phyloP scores from a whole-genome alignment of 2,329 filamentous ascomycete genomes.

The Apiospora hydei region DNA sequence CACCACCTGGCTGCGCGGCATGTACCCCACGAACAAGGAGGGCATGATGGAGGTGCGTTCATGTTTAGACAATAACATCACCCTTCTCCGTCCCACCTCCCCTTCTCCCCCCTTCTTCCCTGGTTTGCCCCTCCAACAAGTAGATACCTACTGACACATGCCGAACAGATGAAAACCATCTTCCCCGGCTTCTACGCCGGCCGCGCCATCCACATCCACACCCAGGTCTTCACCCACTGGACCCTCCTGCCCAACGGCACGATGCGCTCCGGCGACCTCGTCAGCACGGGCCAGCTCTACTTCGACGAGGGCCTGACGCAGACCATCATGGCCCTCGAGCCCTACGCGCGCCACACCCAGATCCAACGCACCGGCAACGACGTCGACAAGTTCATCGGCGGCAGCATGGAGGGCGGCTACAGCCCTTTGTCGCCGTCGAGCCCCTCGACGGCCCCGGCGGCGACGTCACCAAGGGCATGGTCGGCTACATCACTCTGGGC shows the following conservation, averaged over 20 bases:
- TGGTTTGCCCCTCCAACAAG: too few species aligned
- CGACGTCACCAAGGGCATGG: background rate
- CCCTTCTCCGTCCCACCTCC: too few species aligned
- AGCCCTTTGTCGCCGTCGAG: background rate
- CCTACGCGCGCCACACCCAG: background rate
- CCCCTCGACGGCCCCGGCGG: background rate
- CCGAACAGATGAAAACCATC: slow-evolving; percentile 24
- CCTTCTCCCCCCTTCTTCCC: too few species aligned
- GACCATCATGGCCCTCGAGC: background rate
- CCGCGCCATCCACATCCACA: slow-evolving; percentile 37
- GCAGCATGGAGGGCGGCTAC: background rate
- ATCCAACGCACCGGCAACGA: slow-evolving; percentile 1
- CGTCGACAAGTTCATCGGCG: slow-evolving; percentile 1
- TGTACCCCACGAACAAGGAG: slow-evolving; percentile 8
- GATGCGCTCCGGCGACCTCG: slow-evolving; percentile 34
- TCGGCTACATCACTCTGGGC: background rate
- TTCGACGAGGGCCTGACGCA: slow-evolving; percentile 38
- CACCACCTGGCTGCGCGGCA: slow-evolving; percentile 8
- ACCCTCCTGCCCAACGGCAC: slow-evolving; percentile 31
- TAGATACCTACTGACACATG: background rate
- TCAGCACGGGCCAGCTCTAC: slow-evolving; percentile 44
- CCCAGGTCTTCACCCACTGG: slow-evolving; percentile 35
- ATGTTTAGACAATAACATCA: too few species aligned
- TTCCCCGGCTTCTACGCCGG: slow-evolving; percentile 38
- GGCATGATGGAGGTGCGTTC: slow-evolving; percentile 4